Evolutionary conservation across 75 land plant genomes (phyloP).

Genomic region (Cunninghamia lanceolata): DNA sequence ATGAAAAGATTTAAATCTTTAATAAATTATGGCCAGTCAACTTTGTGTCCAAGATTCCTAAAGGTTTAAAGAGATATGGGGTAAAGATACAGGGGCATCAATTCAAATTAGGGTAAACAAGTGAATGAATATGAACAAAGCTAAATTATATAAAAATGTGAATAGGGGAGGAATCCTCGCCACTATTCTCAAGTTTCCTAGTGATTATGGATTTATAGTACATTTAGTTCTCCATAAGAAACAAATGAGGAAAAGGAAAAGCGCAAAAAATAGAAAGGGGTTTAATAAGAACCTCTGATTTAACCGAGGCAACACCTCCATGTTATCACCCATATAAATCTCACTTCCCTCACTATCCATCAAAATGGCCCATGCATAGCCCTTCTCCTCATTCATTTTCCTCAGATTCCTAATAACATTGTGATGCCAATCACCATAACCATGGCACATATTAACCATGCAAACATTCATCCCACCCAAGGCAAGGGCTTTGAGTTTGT

Average conservation of each 20-base stretch:
- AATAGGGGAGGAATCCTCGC: no score
- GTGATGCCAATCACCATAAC: constrained; percentile 87
- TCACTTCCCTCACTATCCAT: constrained; percentile 99
- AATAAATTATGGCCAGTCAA: no score
- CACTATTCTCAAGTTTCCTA: no score
- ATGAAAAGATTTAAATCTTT: no score
- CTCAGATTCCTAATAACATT: constrained; percentile 75
- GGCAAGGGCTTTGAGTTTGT: constrained; percentile 93
- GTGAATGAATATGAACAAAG: no score
- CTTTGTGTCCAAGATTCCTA: no score
- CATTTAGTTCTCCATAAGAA: not conserved
- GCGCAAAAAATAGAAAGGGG: not conserved
- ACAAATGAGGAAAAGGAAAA: not conserved
- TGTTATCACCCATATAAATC: constrained; percentile 96
- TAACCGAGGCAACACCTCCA: constrained; percentile 72
- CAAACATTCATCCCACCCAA: constrained; percentile 94
- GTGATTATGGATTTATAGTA: no score
- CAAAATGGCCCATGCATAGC: constrained; percentile 87
- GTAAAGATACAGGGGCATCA: no score
- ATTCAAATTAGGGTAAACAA: no score
- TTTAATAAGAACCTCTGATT: constrained; percentile 72
- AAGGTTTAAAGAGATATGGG: no score
- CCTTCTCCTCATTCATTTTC: constrained; percentile 83
- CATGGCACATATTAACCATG: constrained; percentile 94
- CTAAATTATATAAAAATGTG: no score